phyloP scores from a whole-genome alignment of 2,329 filamentous ascomycete species.

The Trichoderma simmonsii region DNA sequence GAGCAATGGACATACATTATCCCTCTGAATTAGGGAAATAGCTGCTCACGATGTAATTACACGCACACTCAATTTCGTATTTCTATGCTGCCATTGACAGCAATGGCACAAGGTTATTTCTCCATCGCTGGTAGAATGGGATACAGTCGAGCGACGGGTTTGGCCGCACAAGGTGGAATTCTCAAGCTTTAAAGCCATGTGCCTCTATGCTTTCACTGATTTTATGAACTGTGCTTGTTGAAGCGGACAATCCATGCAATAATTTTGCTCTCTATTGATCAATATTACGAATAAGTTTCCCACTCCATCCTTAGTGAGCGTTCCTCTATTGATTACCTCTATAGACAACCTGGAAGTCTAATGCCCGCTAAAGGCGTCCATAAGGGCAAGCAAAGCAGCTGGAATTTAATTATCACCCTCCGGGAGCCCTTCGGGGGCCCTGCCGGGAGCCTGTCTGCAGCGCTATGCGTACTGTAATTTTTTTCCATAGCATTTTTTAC shows the following conservation, averaged over 20 bases:
- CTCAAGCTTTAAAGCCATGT: neutral
- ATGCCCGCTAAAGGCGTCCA: too few relatives aligned
- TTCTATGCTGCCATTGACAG: fast-evolving
- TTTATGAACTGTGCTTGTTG: neutral
- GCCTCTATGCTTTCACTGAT: neutral
- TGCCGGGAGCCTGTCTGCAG: too few relatives aligned
- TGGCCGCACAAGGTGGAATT: neutral
- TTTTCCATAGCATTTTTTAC: too few relatives aligned
- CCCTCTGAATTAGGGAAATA: neutral
- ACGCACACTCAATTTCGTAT: neutral
- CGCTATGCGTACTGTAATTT: too few relatives aligned
- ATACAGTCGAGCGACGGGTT: neutral
- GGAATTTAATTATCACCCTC: too few relatives aligned
- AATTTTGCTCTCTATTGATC: too few relatives aligned
- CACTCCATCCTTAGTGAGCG: neutral
- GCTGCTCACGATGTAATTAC: neutral
- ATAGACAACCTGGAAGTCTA: too few relatives aligned
- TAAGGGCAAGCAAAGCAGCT: too few relatives aligned
- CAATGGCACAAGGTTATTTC: neutral
- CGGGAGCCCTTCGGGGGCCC: too few relatives aligned
- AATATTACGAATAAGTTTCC: neutral
- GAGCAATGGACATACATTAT: neutral
- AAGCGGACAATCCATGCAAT: too few relatives aligned
- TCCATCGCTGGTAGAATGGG: neutral
- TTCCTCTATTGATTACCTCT: neutral